These are phyloP conservation scores for Poa pratensis DNA, from an alignment of 176 grass and related monocot genomes.

Conservation along the genomic window DNA sequence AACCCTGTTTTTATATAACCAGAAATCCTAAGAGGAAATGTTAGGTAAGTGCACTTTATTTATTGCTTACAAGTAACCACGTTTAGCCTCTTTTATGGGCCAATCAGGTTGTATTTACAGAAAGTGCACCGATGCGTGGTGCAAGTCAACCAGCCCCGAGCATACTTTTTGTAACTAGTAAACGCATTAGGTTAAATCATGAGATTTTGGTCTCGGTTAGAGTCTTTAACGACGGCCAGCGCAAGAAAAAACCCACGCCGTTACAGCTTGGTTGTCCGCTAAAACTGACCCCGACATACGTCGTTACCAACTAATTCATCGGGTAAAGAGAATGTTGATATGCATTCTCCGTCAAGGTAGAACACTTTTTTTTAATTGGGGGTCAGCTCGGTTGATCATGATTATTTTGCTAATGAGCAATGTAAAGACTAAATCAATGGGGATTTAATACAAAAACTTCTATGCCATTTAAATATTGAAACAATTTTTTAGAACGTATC, in stretches of 20 bases:
- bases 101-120: not conserved
- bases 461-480: not conserved
- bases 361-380: too few relatives aligned
- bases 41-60: not conserved
- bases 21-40: too few relatives aligned
- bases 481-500: not conserved
- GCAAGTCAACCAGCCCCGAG: not conserved
- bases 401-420: not conserved
- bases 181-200: constrained; percentile 20
- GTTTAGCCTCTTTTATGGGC: not conserved
- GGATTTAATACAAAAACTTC: not conserved
- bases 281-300: constrained; percentile 31
- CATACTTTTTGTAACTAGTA: too few relatives aligned
- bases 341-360: too few relatives aligned
- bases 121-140: not conserved
- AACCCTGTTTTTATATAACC: too few relatives aligned
- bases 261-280: constrained; percentile 6
- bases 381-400: too few relatives aligned
- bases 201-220: not conserved
- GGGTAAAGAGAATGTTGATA: too few relatives aligned
- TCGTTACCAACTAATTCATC: not conserved
- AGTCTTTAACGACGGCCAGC: constrained; percentile 4
- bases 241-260: constrained; percentile 12
- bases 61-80: not conserved
- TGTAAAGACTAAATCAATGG: not conserved